Conservation (phyloP, 441 rosid species). For the Pelargonium fulgidum region DNA sequence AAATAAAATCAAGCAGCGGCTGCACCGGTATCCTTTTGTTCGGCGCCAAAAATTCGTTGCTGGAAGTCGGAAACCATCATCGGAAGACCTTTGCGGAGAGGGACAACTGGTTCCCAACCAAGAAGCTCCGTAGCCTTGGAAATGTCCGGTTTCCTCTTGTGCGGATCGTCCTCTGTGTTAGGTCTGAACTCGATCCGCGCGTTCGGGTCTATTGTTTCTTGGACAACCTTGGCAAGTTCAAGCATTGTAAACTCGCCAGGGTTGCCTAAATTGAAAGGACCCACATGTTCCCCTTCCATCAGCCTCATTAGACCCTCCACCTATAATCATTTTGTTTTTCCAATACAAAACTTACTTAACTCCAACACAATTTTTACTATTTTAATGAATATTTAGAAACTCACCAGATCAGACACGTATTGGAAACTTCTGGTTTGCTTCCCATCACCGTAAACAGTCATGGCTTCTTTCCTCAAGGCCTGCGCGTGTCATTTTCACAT, state of each 20-base stretch:
- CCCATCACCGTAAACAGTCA: conserved; percentile 58
- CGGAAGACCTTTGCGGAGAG: conserved; percentile 80
- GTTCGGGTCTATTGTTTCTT: conserved; percentile 81
- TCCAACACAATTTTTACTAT: no score
- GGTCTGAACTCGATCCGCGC: conserved; percentile 86
- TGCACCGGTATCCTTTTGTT: no score
- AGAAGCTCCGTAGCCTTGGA: conserved; percentile 79
- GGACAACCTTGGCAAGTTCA: conserved; percentile 96
- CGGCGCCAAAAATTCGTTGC: no score
- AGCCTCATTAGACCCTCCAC: conserved; percentile 84
- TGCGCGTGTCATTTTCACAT: conserved; percentile 15
- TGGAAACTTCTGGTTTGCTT: conserved; percentile 99
- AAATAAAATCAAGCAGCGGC: no score
- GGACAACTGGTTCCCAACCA: conserved; percentile 84
- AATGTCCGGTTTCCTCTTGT: conserved; percentile 90
- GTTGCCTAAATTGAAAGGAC: conserved; percentile 93
- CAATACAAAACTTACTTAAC: no score
- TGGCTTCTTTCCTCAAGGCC: conserved; percentile 74
- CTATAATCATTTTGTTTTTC: conserved; percentile 25
- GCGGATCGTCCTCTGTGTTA: conserved; percentile 93
- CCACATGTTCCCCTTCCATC: conserved; percentile 88
- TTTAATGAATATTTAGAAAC: background rate
- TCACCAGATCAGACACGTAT: conserved; percentile 91
- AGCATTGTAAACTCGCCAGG: conserved; percentile 99
- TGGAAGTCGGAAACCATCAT: conserved; percentile 81